Evolutionary conservation across 495 filamentous ascomycete species (phyloP), one percentile per base, ranked within the genome.

Genomic region (Xylaria castorea): DNA sequence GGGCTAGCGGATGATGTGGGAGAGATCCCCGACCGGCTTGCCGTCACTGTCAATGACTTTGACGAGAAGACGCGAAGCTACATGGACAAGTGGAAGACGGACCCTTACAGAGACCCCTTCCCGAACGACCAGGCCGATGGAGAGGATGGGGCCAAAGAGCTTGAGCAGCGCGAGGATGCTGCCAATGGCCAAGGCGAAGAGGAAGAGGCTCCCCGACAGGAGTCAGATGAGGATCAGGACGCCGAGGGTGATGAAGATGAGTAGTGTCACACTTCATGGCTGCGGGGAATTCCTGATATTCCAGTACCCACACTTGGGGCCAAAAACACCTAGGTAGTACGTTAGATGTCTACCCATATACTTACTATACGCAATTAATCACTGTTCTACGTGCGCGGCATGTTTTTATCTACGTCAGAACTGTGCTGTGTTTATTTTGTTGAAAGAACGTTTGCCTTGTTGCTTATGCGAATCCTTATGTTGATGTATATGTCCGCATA

Each of bases 31-130:
- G 85, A 86, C 72, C 83, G 85, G 72, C 74, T 87, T 36, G 81
- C 84, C 51, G 79, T 87, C 48, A 75, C 72, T 2, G 76, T 87
- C n/a, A 78, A 80, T 34, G 83, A 84, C 34, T 84, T 84, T 3
- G 77, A 74, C 32, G 81, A 84, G 18, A 82, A 81, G 48, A 80
- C 83, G 66, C 75, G 76, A 48, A 65, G 58, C 12, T 81, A 81
- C 74, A 79, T 85, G 78, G 66, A 75, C 40, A 66, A 79, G 66
- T 86, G 81, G 73, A 78, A 81, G 76, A 71, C 77, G 30, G 78
- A 85, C 71, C 85, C 84, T 0, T 79, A 83, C 67, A 65, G 40
- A n/a, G 70, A 72, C 27, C 70, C 66, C 11, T 70, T 70, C 61
- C 16, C 51, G 38, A 60, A 18, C 9, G 83, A 81, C 11, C 78